Evolutionary conservation across 345 rosid species (phyloP), one percentile per base, ranked within the genome.

Genomic region (Capsella bursapastoris): DNA sequence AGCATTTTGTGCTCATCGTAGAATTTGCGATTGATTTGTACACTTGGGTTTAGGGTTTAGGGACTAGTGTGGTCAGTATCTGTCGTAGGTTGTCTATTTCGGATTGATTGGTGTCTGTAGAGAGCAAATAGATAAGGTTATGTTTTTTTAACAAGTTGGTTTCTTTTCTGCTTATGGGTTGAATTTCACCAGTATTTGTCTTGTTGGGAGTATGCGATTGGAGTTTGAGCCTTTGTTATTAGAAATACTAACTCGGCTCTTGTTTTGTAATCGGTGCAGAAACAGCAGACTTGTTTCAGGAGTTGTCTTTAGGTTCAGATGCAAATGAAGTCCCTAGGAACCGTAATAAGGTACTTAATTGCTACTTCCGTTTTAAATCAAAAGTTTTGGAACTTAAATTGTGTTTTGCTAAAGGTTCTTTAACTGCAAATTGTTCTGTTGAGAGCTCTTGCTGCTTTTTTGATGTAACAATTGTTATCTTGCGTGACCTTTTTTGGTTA

Each of bases 211-310:
- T 49, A 48, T 57, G 44, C 27, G 31, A 29, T 67, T 56, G 11
- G 15, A n/a, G 49, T 38, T 66, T 44, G 68, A 64, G 35, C 40
- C 52, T 76, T 32, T 70, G 61, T 58, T 45, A 22, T 63, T 70
- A 8, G 6, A 44, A 7, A 15, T 38, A 28, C 53, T 77, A 51
- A 77, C 14, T 45, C 56, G 34, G 43, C 37, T 71, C 15, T 45
- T 56, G 73, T 14, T 18, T 22, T 63, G 7, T 76, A 18, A 48
- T 43, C 7, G 18, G n/a, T 74, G 60, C 84, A 86, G 89, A 89
- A 34, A 80, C 88, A 73, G 84, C 85, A 71, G 90, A 83, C 78
- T 76, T 85, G 57, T 68, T 89, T 66, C 83, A 84, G 82, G 84
- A 82, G 15, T 66, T 91, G 83, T 81, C 90, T 13, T 59, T 91